phyloP scores from a whole-genome alignment of 257 asterid species.

The Eustoma russellianum region DNA sequence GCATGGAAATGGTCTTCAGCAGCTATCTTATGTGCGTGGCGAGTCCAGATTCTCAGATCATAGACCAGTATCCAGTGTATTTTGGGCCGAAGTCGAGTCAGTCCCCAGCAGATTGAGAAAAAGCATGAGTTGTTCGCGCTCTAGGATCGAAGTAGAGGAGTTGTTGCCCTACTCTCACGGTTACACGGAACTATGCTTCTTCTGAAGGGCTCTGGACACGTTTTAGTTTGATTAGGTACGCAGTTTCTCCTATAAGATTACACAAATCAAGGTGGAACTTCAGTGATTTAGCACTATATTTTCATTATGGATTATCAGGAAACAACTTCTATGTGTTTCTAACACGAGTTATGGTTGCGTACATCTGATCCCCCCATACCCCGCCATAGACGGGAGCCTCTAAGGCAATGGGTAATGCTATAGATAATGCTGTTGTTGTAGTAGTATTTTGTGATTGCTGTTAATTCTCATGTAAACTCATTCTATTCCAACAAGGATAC shows the following conservation, averaged over 20 bases:
- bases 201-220: conserved; percentile 26
- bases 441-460: too few species aligned
- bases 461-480: too few species aligned
- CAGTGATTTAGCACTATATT: too few species aligned
- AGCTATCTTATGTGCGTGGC: conserved; percentile 73
- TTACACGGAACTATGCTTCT: conserved; percentile 93
- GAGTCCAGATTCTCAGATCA: conserved; percentile 95
- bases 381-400: too few species aligned
- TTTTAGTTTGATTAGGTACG: conserved; percentile 17
- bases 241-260: conserved; percentile 4
- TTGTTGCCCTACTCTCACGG: conserved; percentile 86
- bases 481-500: too few species aligned
- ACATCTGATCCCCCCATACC: too few species aligned
- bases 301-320: too few species aligned
- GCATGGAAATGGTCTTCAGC: conserved; percentile 91
- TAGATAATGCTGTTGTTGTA: too few species aligned
- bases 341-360: too few species aligned
- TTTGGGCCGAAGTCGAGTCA: conserved; percentile 93
- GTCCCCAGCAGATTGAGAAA: conserved; percentile 82
- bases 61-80: conserved; percentile 86
- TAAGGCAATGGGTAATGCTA: too few species aligned
- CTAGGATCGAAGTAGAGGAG: conserved; percentile 87
- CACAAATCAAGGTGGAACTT: too few species aligned
- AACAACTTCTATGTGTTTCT: too few species aligned
- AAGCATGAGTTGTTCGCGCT: conserved; percentile 81